Conservation (phyloP, 805 yeast species). For the Hanseniaspora vineae region DNA sequence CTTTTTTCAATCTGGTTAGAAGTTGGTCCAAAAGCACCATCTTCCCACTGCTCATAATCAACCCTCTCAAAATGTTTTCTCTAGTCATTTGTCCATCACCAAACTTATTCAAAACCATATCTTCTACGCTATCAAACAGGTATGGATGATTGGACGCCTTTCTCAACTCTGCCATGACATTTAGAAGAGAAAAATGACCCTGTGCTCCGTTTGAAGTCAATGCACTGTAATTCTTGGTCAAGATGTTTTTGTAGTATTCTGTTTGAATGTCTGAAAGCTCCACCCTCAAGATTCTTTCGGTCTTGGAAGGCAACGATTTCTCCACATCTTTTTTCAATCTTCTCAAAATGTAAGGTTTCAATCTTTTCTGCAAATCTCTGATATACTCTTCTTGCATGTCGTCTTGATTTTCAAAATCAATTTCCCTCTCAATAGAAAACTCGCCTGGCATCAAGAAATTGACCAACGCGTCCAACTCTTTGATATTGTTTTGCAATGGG, state of each 20-base stretch:
- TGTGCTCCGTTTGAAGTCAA: conserved; percentile 73
- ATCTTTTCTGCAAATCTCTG: conserved; percentile 65
- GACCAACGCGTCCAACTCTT: conserved; percentile 89
- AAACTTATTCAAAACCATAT: conserved; percentile 55
- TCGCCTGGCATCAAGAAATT: conserved; percentile 95
- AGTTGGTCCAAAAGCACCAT: conserved; percentile 93
- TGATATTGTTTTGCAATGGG: conserved; percentile 90
- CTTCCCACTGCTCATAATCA: conserved; percentile 96
- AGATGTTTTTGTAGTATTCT: conserved; percentile 83
- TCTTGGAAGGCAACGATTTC: conserved; percentile 88
- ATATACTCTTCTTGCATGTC: conserved; percentile 81
- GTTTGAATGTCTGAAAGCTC: conserved; percentile 93
- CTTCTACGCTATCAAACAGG: conserved; percentile 86
- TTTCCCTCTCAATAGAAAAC: conserved; percentile 81
- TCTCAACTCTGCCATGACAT: conserved; percentile 89
- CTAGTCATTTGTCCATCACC: conserved; percentile 46
- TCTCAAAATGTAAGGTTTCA: conserved; percentile 87
- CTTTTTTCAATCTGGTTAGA: conserved; percentile 69
- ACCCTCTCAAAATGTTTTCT: conserved; percentile 73
- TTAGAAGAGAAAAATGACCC: conserved; percentile 69
- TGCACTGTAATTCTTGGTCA: conserved; percentile 86
- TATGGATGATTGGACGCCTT: conserved; percentile 98
- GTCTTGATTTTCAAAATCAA: conserved; percentile 84
- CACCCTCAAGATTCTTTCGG: conserved; percentile 89
- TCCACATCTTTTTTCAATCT: conserved; percentile 95